Percentiles rank a stretch among this genome's conserved stretches.
phyloP scores from a whole-genome alignment of 345 rosid species.

The Dovyalis caffra region DNA sequence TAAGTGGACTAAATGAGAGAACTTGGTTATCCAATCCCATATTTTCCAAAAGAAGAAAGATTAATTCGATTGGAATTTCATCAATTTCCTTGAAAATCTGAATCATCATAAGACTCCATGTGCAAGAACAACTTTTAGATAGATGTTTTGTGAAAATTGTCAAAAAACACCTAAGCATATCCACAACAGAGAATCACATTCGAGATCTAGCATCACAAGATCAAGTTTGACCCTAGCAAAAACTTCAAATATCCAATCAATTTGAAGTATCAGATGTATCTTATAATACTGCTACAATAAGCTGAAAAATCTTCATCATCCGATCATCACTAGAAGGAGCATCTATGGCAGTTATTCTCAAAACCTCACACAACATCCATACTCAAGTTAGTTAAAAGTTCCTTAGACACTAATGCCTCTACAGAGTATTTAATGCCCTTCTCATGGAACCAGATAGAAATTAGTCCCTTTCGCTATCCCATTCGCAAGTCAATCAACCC shows the following conservation, averaged over 20 bases:
- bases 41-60: neutral
- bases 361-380: too few species aligned
- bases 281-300: too few species aligned
- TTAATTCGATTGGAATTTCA: neutral
- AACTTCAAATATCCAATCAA: neutral
- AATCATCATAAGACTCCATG: neutral
- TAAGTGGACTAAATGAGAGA: neutral
- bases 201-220: neutral
- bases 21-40: neutral
- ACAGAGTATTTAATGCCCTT: neutral
- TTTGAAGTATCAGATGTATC: neutral
- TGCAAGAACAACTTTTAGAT: neutral
- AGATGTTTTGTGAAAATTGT: neutral
- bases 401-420: neutral
- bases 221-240: neutral
- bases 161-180: neutral
- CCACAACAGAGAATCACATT: neutral
- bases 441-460: neutral
- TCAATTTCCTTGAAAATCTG: neutral
- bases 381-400: too few species aligned
- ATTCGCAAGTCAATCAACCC: neutral
- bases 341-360: neutral
- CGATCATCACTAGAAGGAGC: neutral
- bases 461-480: neutral
- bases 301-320: too few species aligned